Evolutionary conservation across 2,329 filamentous ascomycete genomes (phyloP).

Genomic region (Colletotrichum agaves): DNA sequence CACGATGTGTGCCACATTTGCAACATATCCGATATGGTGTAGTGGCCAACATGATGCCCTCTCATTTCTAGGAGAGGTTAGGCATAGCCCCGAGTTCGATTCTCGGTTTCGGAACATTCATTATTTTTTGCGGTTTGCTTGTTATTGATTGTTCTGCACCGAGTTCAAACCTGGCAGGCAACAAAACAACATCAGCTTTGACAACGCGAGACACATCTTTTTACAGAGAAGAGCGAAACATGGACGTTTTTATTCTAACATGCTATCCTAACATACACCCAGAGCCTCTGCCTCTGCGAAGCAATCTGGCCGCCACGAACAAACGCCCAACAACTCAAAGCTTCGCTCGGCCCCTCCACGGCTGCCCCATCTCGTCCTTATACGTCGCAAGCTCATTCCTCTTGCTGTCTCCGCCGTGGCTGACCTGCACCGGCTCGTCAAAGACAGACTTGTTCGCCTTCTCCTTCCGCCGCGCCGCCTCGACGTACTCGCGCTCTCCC

Average conservation of each 20-base stretch:
- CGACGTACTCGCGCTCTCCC: conserved; percentile 56
- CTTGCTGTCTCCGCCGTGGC: conserved; percentile 56
- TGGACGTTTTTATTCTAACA: conserved; percentile 5
- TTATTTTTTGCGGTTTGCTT: not conserved
- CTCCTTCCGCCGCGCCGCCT: conserved; percentile 47
- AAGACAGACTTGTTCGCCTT: conserved; percentile 46
- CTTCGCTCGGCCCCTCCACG: conserved; percentile 33
- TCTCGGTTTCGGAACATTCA: conserved; percentile 25
- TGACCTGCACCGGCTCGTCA: conserved; percentile 49
- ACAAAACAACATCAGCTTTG: no score
- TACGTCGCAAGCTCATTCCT: conserved; percentile 53
- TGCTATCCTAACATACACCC: conserved; percentile 6
- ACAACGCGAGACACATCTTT: no score
- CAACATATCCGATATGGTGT: conserved; percentile 29
- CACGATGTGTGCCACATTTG: not conserved
- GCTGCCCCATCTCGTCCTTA: conserved; percentile 49
- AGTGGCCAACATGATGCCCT: conserved; percentile 36
- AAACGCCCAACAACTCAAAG: not conserved
- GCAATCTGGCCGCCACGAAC: not conserved
- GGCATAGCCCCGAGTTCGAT: conserved; percentile 36
- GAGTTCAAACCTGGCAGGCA: no score
- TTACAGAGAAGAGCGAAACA: not conserved
- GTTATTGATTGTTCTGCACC: no score
- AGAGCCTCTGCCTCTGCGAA: not conserved
- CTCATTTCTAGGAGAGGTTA: conserved; percentile 23